A percentile compares a stretch with the other conserved stretches of the same genome.
Conservation (phyloP, 192 early-diverging fungal genomes). For the Glomus cerebriforme region DNA sequence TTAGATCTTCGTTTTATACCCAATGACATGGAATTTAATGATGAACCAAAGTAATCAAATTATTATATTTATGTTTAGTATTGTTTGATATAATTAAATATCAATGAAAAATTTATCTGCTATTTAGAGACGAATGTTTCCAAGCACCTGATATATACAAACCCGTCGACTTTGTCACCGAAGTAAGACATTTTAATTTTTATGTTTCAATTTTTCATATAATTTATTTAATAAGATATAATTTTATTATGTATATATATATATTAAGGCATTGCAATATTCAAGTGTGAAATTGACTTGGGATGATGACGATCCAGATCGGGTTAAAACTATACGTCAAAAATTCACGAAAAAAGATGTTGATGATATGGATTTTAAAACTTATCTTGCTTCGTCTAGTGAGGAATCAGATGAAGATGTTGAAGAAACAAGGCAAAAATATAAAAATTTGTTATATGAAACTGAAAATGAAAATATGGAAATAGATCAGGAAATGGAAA, state of each 20-base stretch:
- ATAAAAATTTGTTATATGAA: slow-evolving; percentile 49
- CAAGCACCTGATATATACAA: slow-evolving; percentile 67
- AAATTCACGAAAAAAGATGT: slow-evolving; percentile 88
- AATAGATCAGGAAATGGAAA: slow-evolving; percentile 81
- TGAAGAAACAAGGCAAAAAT: slow-evolving; percentile 50
- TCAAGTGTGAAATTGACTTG: slow-evolving; percentile 93
- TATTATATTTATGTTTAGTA: background rate
- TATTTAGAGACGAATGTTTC: slow-evolving; percentile 52
- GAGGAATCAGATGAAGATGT: slow-evolving; percentile 66
- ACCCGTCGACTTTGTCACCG: slow-evolving; percentile 72
- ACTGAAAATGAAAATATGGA: slow-evolving; percentile 46
- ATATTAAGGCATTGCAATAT: slow-evolving; percentile 76
- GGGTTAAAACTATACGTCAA: slow-evolving; percentile 75
- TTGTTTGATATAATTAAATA: background rate
- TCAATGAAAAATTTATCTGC: background rate
- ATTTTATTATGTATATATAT: background rate
- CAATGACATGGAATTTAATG: slow-evolving; percentile 85
- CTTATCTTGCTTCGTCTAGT: slow-evolving; percentile 78
- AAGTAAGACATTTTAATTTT: slow-evolving; percentile 34
- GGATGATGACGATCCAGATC: slow-evolving; percentile 91
- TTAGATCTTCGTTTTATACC: slow-evolving; percentile 95
- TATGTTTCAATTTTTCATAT: background rate
- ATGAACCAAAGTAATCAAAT: slow-evolving; percentile 49
- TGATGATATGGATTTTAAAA: slow-evolving; percentile 88
- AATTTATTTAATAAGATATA: background rate